These are phyloP conservation scores for Ballota nigra DNA, from an alignment of 257 asterid genomes.

Conservation along the genomic window DNA sequence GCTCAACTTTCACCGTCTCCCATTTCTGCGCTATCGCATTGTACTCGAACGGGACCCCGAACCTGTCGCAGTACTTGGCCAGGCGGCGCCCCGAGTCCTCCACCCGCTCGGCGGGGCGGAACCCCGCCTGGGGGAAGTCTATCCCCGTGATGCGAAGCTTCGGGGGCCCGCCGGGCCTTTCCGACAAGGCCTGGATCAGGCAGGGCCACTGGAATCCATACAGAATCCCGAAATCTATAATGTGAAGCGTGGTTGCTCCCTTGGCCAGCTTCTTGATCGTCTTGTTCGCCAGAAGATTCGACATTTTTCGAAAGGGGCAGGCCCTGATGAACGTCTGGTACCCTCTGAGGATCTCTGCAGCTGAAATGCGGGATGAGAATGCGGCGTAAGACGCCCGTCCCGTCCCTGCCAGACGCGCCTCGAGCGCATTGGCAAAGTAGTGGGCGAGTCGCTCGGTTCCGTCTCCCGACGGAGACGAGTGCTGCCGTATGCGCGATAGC, in stretches of 20 bases:
- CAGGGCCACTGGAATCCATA: slow-evolving; percentile 65
- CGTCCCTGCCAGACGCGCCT: slow-evolving; percentile 49
- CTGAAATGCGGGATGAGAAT: slow-evolving; percentile 31
- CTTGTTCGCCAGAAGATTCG: slow-evolving; percentile 39
- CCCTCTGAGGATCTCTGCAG: slow-evolving; percentile 40
- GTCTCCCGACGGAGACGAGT: slow-evolving; percentile 49
- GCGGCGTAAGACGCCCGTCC: slow-evolving; percentile 25
- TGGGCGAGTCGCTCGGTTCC: slow-evolving; percentile 45
- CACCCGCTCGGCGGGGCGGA: slow-evolving; percentile 52
- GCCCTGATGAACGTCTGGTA: slow-evolving; percentile 43
- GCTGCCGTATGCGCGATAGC: slow-evolving; percentile 32
- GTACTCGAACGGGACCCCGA: slow-evolving; percentile 47
- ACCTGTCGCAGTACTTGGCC: slow-evolving; percentile 39
- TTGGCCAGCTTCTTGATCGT: slow-evolving; percentile 37
- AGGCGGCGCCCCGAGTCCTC: slow-evolving; percentile 48
- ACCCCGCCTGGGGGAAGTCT: slow-evolving; percentile 53
- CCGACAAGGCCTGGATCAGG: slow-evolving; percentile 41
- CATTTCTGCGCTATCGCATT: slow-evolving; percentile 47
- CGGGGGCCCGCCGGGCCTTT: slow-evolving; percentile 46
- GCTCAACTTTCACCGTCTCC: slow-evolving; percentile 44
- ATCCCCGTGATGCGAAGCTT: slow-evolving; percentile 56
- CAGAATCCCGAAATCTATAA: slow-evolving; percentile 47
- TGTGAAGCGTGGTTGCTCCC: slow-evolving; percentile 33
- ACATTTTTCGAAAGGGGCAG: slow-evolving; percentile 44
- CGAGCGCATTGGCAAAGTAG: slow-evolving; percentile 47